These are phyloP conservation scores for Scutellaria baicalensis DNA, from an alignment of 257 asterid genomes.

Conservation along the genomic window DNA sequence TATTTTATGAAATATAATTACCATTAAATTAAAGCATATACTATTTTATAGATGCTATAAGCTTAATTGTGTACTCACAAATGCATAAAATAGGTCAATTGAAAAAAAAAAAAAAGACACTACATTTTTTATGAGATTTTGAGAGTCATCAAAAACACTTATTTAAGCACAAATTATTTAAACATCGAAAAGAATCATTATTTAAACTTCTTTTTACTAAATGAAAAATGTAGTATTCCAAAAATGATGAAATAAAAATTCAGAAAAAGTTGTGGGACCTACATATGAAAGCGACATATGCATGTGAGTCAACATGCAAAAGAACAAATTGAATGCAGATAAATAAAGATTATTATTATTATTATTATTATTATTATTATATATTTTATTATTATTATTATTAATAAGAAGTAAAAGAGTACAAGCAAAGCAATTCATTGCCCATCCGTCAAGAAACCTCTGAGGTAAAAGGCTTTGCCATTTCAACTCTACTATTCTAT, in stretches of 20 bases:
- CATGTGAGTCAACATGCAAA: constrained; percentile 25
- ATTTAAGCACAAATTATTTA: no score
- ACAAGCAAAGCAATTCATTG: constrained; percentile 59
- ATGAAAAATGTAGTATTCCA: no score
- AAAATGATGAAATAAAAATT: background rate
- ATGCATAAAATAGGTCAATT: no score
- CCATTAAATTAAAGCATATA: no score
- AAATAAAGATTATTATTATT: background rate
- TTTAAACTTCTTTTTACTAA: no score
- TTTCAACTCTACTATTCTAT: background rate
- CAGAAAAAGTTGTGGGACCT: background rate
- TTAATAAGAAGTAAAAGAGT: constrained; percentile 28
- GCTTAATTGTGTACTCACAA: no score
- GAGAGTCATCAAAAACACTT: no score
- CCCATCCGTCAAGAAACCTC: constrained; percentile 61
- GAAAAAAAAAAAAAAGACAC: no score
- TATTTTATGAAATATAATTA: no score
- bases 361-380: constrained; percentile 2
- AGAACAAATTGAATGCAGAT: background rate
- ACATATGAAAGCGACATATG: constrained; percentile 17
- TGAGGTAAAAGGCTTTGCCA: background rate
- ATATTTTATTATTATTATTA: background rate
- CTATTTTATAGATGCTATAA: no score
- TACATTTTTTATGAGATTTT: no score
- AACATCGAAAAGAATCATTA: no score